These are phyloP conservation scores for Cryptococcus sp. DNA, from an alignment of 1,284 basidiomycete species.

Conservation along the genomic window DNA sequence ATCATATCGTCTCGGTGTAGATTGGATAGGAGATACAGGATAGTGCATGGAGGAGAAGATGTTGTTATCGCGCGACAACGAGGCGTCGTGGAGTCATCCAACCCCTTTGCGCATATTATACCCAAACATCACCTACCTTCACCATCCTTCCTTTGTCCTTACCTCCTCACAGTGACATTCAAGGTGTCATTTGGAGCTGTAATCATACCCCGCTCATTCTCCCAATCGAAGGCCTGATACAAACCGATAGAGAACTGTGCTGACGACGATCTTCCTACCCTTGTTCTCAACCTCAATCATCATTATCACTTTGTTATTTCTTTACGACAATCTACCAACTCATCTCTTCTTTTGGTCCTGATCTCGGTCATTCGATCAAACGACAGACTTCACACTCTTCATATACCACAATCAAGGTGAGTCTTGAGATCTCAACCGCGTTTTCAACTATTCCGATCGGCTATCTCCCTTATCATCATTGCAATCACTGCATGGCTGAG, in stretches of 20 bases:
- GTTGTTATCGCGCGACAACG: neutral
- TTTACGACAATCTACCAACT: neutral
- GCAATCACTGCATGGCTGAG: too few species aligned
- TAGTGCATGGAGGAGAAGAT: neutral
- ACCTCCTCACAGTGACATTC: neutral
- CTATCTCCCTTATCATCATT: too few species aligned
- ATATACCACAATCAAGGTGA: too few species aligned
- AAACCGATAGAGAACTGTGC: neutral
- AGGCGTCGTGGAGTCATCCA: slow-evolving; percentile 4
- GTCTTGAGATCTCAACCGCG: too few species aligned
- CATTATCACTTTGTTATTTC: neutral
- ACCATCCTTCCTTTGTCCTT: slow-evolving; percentile 1
- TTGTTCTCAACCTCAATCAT: neutral
- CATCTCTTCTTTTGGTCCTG: neutral
- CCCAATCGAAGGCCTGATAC: neutral
- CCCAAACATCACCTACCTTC: neutral
- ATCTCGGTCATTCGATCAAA: too few species aligned
- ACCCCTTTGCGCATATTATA: neutral
- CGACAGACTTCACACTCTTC: too few species aligned
- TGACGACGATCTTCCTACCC: slow-evolving; percentile 3
- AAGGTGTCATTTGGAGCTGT: neutral
- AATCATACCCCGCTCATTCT: neutral
- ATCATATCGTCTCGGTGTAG: too few species aligned
- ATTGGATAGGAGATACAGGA: too few species aligned
- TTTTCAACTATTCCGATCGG: too few species aligned